Percentiles rank a stretch among this genome's conserved stretches.
Conservation (phyloP, 2,329 filamentous ascomycete genomes). For the Aureobasidium subglaciale region DNA sequence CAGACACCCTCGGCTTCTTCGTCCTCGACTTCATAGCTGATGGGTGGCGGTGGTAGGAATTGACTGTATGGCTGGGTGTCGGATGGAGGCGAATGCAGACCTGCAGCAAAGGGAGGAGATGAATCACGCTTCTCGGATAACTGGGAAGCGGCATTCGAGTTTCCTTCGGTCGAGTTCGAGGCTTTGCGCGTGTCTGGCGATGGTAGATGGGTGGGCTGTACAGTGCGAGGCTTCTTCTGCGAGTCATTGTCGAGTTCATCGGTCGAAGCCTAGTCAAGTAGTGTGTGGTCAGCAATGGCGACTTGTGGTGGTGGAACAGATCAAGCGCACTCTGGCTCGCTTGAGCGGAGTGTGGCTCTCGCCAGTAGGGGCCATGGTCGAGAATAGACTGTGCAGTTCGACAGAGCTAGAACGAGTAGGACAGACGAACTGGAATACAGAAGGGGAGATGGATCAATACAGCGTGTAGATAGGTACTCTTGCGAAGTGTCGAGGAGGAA, state of each 20-base stretch:
- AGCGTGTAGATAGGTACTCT: background rate
- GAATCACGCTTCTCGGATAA: conserved; percentile 45
- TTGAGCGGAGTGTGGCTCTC: conserved; percentile 69
- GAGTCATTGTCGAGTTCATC: conserved; percentile 52
- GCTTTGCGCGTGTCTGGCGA: conserved; percentile 70
- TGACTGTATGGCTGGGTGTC: conserved; percentile 79
- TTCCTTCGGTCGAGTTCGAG: conserved; percentile 60
- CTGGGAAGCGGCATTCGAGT: conserved; percentile 61
- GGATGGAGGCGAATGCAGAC: conserved; percentile 58
- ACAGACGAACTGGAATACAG: background rate
- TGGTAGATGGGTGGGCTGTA: conserved; percentile 61
- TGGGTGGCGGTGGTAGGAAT: conserved; percentile 61
- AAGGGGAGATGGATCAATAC: background rate
- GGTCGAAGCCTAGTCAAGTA: conserved; percentile 52
- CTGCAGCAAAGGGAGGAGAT: conserved; percentile 25
- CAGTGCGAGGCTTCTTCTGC: conserved; percentile 73
- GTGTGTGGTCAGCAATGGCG: conserved; percentile 18
- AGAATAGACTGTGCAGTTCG: no score
- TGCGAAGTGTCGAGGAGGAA: no score
- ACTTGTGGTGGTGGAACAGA: background rate
- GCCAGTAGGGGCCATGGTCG: conserved; percentile 2
- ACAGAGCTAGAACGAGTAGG: no score
- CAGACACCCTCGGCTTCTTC: conserved; percentile 82
- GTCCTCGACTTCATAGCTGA: conserved; percentile 77
- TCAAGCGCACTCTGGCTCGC: conserved; percentile 61